A percentile compares a stretch with the other conserved stretches of the same genome.
These are phyloP conservation scores for Syncephalastrum contaminatum DNA, from an alignment of 371 early-diverging fungal genomes.

Conservation along the genomic window DNA sequence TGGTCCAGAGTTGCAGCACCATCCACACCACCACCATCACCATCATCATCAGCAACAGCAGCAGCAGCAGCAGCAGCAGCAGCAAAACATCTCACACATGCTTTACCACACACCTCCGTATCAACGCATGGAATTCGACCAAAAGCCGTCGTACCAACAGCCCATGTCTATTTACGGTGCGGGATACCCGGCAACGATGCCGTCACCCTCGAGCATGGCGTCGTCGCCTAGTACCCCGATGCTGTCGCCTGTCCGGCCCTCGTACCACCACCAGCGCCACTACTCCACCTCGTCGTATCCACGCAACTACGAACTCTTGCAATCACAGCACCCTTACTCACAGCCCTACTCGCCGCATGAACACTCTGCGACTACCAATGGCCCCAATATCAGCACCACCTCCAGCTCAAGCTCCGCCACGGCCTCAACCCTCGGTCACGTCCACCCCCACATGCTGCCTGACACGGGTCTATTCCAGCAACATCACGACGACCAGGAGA, in stretches of 20 bases:
- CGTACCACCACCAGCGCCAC: slow-evolving; percentile 26
- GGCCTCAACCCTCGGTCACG: neutral
- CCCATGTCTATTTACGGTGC: slow-evolving; percentile 13
- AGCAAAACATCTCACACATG: too few species aligned
- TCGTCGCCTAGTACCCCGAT: slow-evolving; percentile 42
- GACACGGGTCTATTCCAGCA: slow-evolving; percentile 8
- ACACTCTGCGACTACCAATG: slow-evolving; percentile 2
- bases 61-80: slow-evolving; percentile 8
- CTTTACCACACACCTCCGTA: slow-evolving; percentile 4
- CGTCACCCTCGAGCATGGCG: slow-evolving; percentile 37
- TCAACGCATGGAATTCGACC: slow-evolving; percentile 27
- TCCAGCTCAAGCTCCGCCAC: slow-evolving; percentile 8
- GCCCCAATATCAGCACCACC: neutral
- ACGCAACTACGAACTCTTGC: slow-evolving; percentile 7
- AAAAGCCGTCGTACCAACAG: slow-evolving; percentile 6
- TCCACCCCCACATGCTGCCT: slow-evolving; percentile 29
- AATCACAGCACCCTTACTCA: slow-evolving; percentile 5
- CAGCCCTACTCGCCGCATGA: slow-evolving; percentile 2
- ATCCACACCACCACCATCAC: slow-evolving; percentile 9
- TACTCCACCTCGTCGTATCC: slow-evolving; percentile 19
- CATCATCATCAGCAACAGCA: slow-evolving; percentile 4
- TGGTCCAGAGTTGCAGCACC: slow-evolving; percentile 7
- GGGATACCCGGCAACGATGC: slow-evolving; percentile 28
- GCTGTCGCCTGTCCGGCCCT: slow-evolving; percentile 37
- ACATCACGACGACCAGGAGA: slow-evolving; percentile 5